Evolutionary conservation across 2,329 filamentous ascomycete species (phyloP).

Genomic region (Teratosphaeria epicoccoides): DNA sequence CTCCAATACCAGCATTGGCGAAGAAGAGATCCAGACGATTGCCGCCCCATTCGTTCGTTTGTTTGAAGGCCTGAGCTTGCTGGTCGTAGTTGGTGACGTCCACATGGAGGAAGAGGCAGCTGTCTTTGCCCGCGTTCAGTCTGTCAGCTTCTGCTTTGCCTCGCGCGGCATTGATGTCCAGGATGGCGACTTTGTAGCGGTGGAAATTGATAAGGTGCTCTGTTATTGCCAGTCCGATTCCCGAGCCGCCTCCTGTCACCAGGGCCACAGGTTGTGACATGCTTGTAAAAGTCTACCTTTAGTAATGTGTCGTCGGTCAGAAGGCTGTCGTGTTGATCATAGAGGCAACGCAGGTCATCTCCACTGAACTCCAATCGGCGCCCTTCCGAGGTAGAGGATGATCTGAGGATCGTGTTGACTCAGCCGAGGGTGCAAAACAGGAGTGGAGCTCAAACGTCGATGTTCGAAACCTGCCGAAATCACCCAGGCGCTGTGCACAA

Average conservation of each 20-base stretch:
- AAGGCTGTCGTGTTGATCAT: too few species aligned
- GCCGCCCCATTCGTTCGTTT: slow-evolving; percentile 31
- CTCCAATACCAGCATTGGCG: slow-evolving; percentile 35
- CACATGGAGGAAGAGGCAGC: slow-evolving; percentile 11
- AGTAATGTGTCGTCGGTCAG: background rate
- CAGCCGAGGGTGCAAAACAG: background rate
- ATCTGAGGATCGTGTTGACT: background rate
- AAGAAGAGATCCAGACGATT: slow-evolving; percentile 33
- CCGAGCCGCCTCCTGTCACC: slow-evolving; percentile 13
- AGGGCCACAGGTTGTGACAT: slow-evolving; percentile 13
- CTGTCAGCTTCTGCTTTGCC: slow-evolving; percentile 6
- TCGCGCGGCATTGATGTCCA: slow-evolving; percentile 10
- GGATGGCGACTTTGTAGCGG: slow-evolving; percentile 13
- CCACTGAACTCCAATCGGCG: too few species aligned
- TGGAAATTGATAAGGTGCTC: slow-evolving; percentile 15
- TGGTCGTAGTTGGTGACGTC: slow-evolving; percentile 32
- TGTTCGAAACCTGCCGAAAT: background rate
- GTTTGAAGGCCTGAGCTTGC: slow-evolving; percentile 30
- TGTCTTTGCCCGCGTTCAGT: slow-evolving; percentile 8
- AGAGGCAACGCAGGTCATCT: too few species aligned
- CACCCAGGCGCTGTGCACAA: background rate
- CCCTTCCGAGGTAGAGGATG: background rate
- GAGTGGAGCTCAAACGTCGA: background rate
- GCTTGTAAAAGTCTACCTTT: background rate
- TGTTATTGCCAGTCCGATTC: slow-evolving; percentile 15